These are phyloP conservation scores for Ascomycota sp. DNA, from an alignment of 2,329 filamentous ascomycete genomes.

Conservation along the genomic window DNA sequence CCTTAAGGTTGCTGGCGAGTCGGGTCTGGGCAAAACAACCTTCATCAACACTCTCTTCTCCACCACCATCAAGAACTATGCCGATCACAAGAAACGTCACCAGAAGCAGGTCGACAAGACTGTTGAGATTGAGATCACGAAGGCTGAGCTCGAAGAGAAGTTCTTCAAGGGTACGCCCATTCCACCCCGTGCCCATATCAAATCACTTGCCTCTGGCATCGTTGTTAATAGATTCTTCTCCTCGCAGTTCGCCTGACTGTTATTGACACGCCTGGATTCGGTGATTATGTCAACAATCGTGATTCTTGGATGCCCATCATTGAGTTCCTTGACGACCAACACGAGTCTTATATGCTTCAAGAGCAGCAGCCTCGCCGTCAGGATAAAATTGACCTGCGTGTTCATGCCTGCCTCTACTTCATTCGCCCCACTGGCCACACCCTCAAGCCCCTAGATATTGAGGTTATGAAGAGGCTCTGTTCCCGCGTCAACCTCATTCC, in stretches of 20 bases:
- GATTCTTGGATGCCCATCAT: slow-evolving; percentile 99
- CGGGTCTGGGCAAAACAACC: slow-evolving; percentile 93
- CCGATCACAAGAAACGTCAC: slow-evolving; percentile 97
- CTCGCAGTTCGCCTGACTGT: slow-evolving; percentile 77
- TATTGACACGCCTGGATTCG: slow-evolving; percentile 96
- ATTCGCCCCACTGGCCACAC: slow-evolving; percentile 97
- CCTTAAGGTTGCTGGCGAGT: slow-evolving; percentile 80
- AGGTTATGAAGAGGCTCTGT: slow-evolving; percentile 98
- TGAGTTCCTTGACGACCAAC: slow-evolving; percentile 98
- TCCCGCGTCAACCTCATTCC: slow-evolving; percentile 96
- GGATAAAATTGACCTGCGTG: slow-evolving; percentile 98
- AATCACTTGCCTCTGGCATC: too few relatives aligned
- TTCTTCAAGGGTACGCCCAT: slow-evolving; percentile 81
- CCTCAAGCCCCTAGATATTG: slow-evolving; percentile 93
- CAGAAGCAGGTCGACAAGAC: slow-evolving; percentile 99
- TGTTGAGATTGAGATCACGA: slow-evolving; percentile 98
- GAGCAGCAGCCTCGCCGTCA: slow-evolving; percentile 95
- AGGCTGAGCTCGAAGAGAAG: slow-evolving; percentile 98
- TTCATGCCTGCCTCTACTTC: slow-evolving; percentile 96
- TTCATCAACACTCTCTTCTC: slow-evolving; percentile 99
- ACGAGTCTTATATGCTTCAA: slow-evolving; percentile 99
- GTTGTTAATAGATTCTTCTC: slow-evolving; percentile 2
- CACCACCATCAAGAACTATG: slow-evolving; percentile 99
- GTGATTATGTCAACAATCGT: slow-evolving; percentile 99
- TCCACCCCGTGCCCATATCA: not conserved